These are phyloP conservation scores for Vachellia collinsii DNA, from an alignment of 306 rosid species.

Conservation along the genomic window DNA sequence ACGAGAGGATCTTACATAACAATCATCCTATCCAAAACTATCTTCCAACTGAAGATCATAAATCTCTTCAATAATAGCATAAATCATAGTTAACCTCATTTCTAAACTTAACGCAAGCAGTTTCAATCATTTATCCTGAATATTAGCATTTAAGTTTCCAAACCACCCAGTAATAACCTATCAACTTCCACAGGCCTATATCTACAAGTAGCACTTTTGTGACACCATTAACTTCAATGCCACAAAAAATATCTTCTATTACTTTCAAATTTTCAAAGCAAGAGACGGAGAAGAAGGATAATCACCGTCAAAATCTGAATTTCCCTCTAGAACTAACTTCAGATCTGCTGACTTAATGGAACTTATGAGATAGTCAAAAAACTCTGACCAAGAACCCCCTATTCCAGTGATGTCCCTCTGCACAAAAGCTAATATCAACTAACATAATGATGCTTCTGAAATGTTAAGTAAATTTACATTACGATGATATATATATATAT, in stretches of 20 bases:
- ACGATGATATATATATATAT: background rate
- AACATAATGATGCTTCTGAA: constrained; percentile 3
- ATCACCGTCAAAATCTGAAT: constrained; percentile 46
- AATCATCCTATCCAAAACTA: background rate
- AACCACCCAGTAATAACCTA: background rate
- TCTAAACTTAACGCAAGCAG: background rate
- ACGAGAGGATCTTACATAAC: background rate
- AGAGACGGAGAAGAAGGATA: constrained; percentile 9
- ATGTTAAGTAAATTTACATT: constrained; percentile 20
- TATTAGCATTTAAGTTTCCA: background rate
- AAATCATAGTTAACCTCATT: background rate
- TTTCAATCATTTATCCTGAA: background rate
- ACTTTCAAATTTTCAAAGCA: constrained; percentile 21
- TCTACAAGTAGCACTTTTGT: background rate
- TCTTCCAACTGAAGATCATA: constrained; percentile 9
- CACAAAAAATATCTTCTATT: background rate
- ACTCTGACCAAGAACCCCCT: constrained; percentile 85
- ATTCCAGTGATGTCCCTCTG: constrained; percentile 90
- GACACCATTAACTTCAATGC: constrained; percentile 15
- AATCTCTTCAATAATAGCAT: constrained; percentile 5
- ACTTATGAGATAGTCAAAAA: constrained; percentile 60
- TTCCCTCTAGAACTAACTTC: constrained; percentile 66
- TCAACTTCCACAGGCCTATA: background rate
- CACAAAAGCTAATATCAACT: constrained; percentile 25
- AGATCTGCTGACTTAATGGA: constrained; percentile 74